Base-by-base conservation (phyloP, 1,284 basidiomycete species). In the Ustilago bromivora region DNA sequence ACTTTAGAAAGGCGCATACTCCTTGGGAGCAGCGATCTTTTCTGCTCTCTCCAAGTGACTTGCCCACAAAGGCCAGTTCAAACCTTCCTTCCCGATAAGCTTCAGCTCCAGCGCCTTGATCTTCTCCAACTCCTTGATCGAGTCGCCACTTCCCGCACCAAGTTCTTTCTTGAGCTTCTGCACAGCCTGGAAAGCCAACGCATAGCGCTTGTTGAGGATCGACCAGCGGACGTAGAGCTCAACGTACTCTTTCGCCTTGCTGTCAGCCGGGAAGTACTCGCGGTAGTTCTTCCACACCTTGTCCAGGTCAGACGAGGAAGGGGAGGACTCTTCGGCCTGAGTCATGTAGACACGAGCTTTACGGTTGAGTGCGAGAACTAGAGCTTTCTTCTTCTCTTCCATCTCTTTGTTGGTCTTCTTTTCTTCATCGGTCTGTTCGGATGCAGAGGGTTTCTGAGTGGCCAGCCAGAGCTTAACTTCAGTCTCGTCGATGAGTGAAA, bases 131-230 rank as follows among this genome's bases (percentile, higher is more conserved):
- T 85, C 84, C 38, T 75, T 76, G n/a, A 74, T 35, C 11, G 58
- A 68, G 32, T 80, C 78, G 7, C 52, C 34, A 4, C 72, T 76
- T 12, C 82, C 84, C 0, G 66, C 69, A 15, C 82, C 82, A 2
- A 80, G 49, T 32, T 86, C 85, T 64, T 84, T 82, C 67, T 84
- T 62, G 13, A 82, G 63, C 69, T 84, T 85, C 17, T 77, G 72
- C 4, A 80, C 68, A 0, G 68, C 52, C 47, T 71, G 71, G 15
- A 87, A 71, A 3, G 86, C 85, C 13, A 77, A 61, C 2, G 79
- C 86, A 56, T 56, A 81, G 1, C 82, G 75, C 35, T 58, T 49
- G 71, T 82, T 74, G n/a, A 71, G 63, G 35, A 82, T 76, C 19
- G 69, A 75, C 76, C 84, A 84, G 10, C 75, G 77, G 10, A 80